phyloP scores from a whole-genome alignment of 78 protist genomes.

The Dictyostelium intermedium region DNA sequence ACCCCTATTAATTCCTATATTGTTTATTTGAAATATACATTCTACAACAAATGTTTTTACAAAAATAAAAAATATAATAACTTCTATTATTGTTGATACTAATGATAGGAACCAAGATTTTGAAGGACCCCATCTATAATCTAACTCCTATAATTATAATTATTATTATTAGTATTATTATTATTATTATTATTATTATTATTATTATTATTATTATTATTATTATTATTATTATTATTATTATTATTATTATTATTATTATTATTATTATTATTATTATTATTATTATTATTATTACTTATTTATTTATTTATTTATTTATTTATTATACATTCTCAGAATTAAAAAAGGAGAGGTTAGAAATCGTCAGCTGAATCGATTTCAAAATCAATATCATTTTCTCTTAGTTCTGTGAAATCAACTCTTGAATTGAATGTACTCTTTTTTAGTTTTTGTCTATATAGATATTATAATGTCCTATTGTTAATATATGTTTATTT shows the following conservation, averaged over 20 bases:
- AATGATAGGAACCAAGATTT: background rate
- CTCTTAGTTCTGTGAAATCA: constrained; percentile 56
- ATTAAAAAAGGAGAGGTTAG: background rate
- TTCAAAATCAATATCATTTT: constrained; percentile 43
- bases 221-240: background rate
- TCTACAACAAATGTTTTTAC: background rate
- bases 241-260: background rate
- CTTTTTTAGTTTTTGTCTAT: constrained; percentile 33
- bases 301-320: no score
- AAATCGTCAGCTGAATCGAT: constrained; percentile 33
- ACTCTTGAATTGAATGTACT: constrained; percentile 48
- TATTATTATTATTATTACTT: no score
- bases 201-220: background rate
- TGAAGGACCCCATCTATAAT: background rate
- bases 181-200: background rate
- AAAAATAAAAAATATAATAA: background rate
- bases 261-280: background rate
- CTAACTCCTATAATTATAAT: background rate
- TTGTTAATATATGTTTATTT: background rate
- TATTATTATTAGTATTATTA: background rate
- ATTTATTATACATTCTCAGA: background rate
- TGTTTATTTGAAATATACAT: background rate
- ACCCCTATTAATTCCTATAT: background rate
- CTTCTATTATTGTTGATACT: background rate
- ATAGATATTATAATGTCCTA: background rate